Base-by-base conservation (phyloP, 805 yeast genomes). In the Yamadazyma akitaensis region DNA sequence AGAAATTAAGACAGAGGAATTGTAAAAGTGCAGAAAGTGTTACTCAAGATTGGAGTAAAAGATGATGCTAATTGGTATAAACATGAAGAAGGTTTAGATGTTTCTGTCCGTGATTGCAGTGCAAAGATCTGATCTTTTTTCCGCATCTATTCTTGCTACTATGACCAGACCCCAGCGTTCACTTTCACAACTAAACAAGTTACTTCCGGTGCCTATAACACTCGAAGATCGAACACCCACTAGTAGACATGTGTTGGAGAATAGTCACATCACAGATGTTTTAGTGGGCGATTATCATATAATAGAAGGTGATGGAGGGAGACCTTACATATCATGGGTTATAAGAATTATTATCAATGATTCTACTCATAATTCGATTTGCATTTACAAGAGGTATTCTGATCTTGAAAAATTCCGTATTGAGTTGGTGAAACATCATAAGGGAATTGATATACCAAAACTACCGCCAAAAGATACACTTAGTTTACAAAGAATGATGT, bases 341-440 rank as follows among this genome's bases (percentile, higher is more conserved):
- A 62, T 72, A 10, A 61, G 64, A 39, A 61, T 72, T 5, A 64
- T 67, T 3, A 53, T 72, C 18, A 63, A 71, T 44, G 73, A 68
- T 40, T 63, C 68, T 5, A 53, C 57, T 24, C 64, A 64, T 50
- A 65, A 77, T 3, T 67, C 67, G 48, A 71, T 85, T 16, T 59
- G 65, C 38, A 55, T 80, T 3, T 76, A 80, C 58, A 80, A 77
- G 58, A 61, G 96, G 33, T 88, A 84, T 61, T 76, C 80, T 31
- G 92, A 87, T 38, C 77, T 88, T 50, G 82, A 65, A 34, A 51
- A 48, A 28, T 68, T 88, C 31, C 69, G 84, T 21, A 36, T 40
- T 4, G 50, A 55, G 19, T 28, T 80, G 13, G 77, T 81, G 3
- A 56, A 54, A 6, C 56, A 73, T n/a, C 81, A 81, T 7, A 75